Base-by-base conservation (phyloP, 2,329 filamentous ascomycete species). In the Microascus cirrosus region DNA sequence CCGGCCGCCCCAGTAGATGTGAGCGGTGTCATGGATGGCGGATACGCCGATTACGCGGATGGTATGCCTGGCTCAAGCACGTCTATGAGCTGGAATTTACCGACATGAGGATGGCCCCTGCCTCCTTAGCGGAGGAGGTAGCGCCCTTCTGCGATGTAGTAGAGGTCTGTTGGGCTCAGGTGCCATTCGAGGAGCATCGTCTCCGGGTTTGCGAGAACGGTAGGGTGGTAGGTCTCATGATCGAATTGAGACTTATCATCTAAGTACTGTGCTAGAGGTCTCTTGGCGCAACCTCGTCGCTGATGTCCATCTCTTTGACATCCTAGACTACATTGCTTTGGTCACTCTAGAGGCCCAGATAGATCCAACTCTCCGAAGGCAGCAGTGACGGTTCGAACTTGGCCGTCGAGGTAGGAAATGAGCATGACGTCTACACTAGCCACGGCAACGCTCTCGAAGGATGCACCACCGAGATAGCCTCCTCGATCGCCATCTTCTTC, bases 101-200 rank as follows among this genome's bases (percentile, higher is more conserved):
- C 69, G 1, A 77, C 66, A 60, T 80, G 81, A 1, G 80, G 78
- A 3, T 74, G 77, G 2, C 82, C 81, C 22, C 82, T 82, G 6
- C 82, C 82, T 20, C 82, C 83, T 0, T 80, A 83, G 2, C 81
- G 82, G 0, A 86, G 73, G 55, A 86, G 79, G 60, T 83, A 83
- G 64, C 81, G 82, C 1, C 82, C 82, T 7, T 73, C 78, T 0
- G 78, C 68, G 32, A 85, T 78, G 70, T 77, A 85, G 34, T 71
- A 66, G 3, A 85, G 69, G 63, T 85, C 83, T 0, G 77, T 78
- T 63, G 84, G 80, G 11, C 73, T 79, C 45, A 85, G 67, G 58
- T 76, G 75, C 83, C 83, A 85, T 20, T 76, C 65, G 11, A 79
- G 73, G n/a, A 74, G 69, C 39, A 68, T n/a, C 3, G 51, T 53